Evolutionary conservation across 2,329 filamentous ascomycete species (phyloP).

Genomic region (Fonsecaea erecta): DNA sequence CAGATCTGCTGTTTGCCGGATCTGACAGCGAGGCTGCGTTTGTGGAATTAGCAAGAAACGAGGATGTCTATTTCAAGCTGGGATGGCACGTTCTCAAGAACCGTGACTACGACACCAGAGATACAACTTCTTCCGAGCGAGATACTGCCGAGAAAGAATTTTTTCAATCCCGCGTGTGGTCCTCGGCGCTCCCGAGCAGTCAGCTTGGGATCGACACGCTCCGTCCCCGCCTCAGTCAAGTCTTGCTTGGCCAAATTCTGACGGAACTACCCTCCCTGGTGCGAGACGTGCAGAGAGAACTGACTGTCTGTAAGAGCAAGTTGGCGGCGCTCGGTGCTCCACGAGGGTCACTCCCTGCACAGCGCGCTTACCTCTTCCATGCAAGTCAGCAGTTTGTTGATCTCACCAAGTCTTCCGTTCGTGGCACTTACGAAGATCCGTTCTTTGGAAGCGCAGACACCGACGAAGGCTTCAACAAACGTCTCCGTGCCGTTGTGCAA

Average conservation of each 20-base stretch:
- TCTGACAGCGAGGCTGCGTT: constrained; percentile 39
- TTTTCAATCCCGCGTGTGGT: constrained; percentile 41
- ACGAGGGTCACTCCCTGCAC: constrained; percentile 38
- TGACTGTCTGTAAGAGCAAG: constrained; percentile 43
- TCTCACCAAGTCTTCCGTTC: constrained; percentile 47
- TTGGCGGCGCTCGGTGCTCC: constrained; percentile 57
- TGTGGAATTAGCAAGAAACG: constrained; percentile 38
- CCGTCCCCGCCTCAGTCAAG: constrained; percentile 41
- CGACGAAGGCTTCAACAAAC: constrained; percentile 34
- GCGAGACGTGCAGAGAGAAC: constrained; percentile 43
- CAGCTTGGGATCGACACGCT: constrained; percentile 43
- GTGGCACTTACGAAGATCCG: constrained; percentile 48
- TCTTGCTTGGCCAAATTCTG: constrained; percentile 44
- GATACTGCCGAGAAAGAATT: constrained; percentile 44
- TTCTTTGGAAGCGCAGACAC: constrained; percentile 45
- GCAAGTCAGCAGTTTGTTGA: constrained; percentile 47
- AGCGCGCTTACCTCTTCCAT: constrained; percentile 43
- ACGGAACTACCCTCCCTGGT: constrained; percentile 46
- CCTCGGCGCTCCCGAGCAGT: constrained; percentile 34
- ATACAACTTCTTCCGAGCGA: constrained; percentile 33
- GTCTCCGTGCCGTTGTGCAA: constrained; percentile 40
- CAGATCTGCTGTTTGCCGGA: constrained; percentile 41
- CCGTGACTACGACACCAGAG: constrained; percentile 44
- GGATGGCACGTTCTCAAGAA: constrained; percentile 59
- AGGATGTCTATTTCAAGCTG: constrained; percentile 45